Conservation (phyloP, 768 basidiomycete genomes). For the Scleroderma bovista region DNA sequence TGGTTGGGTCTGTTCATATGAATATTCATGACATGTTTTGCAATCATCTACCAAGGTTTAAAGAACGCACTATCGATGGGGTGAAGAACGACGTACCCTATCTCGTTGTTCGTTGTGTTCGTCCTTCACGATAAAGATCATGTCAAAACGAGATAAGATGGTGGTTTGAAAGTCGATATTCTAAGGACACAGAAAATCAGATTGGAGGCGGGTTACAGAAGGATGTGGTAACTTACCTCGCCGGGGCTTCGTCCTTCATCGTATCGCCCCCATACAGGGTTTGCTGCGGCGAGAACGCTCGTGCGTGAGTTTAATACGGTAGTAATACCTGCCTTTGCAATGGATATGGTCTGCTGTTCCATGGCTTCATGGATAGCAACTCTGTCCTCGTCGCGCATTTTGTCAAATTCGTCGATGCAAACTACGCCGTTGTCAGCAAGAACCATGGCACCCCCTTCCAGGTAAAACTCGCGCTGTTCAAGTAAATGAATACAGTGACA, state of each 20-base stretch:
- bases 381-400: constrained; percentile 98
- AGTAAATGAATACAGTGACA: constrained; percentile 3
- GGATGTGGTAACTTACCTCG: constrained; percentile 49
- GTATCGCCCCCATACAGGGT: constrained; percentile 96
- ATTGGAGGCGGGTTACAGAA: not conserved
- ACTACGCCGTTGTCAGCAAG: constrained; percentile 97
- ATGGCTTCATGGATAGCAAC: constrained; percentile 99
- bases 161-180: constrained; percentile 99
- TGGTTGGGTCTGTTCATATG: constrained; percentile 91
- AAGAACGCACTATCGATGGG: not conserved
- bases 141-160: constrained; percentile 96
- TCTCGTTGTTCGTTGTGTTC: constrained; percentile 95
- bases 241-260: constrained; percentile 96
- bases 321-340: constrained; percentile 98
- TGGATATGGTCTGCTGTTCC: constrained; percentile 99
- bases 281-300: constrained; percentile 93
- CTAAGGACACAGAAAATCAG: constrained; percentile 22
- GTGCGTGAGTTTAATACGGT: constrained; percentile 95
- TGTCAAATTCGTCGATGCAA: constrained; percentile 99
- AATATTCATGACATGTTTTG: constrained; percentile 96
- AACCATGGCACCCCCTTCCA: constrained; percentile 99
- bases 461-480: constrained; percentile 88
- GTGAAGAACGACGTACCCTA: constrained; percentile 47
- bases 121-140: constrained; percentile 99
- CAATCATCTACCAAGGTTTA: constrained; percentile 64